phyloP scores from a whole-genome alignment of 169 alveolate species.

The Babesia caballi region DNA sequence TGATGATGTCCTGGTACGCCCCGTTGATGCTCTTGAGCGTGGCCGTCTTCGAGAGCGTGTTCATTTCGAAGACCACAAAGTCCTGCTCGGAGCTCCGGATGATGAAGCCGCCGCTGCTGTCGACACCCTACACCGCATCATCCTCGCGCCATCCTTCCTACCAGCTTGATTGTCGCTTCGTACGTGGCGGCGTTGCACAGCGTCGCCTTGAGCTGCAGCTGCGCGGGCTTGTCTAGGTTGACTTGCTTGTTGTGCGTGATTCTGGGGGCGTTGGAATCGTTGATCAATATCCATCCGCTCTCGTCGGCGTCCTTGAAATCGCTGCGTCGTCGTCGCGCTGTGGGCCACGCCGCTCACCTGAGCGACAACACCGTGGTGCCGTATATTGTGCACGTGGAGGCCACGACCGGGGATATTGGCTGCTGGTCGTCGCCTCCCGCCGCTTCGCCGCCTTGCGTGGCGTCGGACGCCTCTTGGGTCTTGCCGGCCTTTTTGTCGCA shows the following conservation, averaged over 20 bases:
- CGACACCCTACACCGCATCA: constrained; percentile 24
- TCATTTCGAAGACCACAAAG: constrained; percentile 37
- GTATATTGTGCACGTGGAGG: constrained; percentile 32
- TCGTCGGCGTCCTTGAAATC: constrained; percentile 45
- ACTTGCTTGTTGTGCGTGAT: constrained; percentile 50
- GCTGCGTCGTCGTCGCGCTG: background rate
- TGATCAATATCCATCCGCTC: constrained; percentile 53
- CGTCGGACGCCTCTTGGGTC: background rate
- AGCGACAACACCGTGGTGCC: constrained; percentile 33
- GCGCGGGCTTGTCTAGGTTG: constrained; percentile 25
- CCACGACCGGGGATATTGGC: constrained; percentile 22
- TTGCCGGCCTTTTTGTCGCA: background rate
- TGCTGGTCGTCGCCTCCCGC: background rate
- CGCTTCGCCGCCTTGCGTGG: background rate
- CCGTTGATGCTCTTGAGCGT: constrained; percentile 39
- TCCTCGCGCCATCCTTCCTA: background rate
- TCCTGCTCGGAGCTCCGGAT: constrained; percentile 35
- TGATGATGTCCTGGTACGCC: constrained; percentile 7
- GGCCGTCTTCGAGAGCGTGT: constrained; percentile 51
- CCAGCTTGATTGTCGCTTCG: constrained; percentile 49
- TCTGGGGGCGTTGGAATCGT: constrained; percentile 35
- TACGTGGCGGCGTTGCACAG: constrained; percentile 47
- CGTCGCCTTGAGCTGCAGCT: constrained; percentile 22
- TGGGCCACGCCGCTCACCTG: background rate
- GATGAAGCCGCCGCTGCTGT: constrained; percentile 49